Base-by-base conservation (phyloP, 176 grass and related monocot species). In the Juncus effusus region DNA sequence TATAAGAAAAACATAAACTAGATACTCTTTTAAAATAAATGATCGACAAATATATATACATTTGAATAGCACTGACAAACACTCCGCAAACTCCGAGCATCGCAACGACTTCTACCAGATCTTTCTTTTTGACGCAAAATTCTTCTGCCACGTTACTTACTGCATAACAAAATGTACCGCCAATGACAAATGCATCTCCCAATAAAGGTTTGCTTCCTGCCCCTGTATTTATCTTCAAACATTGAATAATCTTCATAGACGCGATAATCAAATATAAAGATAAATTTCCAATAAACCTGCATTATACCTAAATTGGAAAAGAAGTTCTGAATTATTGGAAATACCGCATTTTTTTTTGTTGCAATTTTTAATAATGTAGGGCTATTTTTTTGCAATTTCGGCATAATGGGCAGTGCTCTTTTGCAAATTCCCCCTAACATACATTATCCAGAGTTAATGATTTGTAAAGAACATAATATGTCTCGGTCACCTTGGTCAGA, bases 121-220 rank as follows among this genome's bases (percentile, higher is more conserved):
- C 78, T 5, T 73, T 80, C 16, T 79, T 81, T 67, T 91, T 96
- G 13, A 96, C 78, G 14, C 84, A 70, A 41, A 59, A 86, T 55
- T 96, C 92, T 87, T 83, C 84, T 9, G 68, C 67, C 75, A 96
- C 92, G 79, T 91, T 91, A 60, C 92, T 91, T 56, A 82, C 78
- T 42, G 92, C 87, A 79, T 91, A 91, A 83, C 87, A 76, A 73
- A 85, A 88, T n/a, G 87, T 78, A 15, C 87, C 87, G 14, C 73
- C 3, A 74, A 96, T 85, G 38, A 97, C 78, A 62, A 93, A 61
- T 59, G 86, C 51, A 76, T 89, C 85, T 65, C 83, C 85, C 74
- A 77, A 82, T 64, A 92, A 44, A 51, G 88, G 83, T 3, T 78
- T 89, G 16, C 72, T 70, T 59, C 76, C 84, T 76, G 78, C 85